Percentiles rank a stretch among this genome's conserved stretches.
Conservation (phyloP, 345 rosid species). For the Aegle marmelos region DNA sequence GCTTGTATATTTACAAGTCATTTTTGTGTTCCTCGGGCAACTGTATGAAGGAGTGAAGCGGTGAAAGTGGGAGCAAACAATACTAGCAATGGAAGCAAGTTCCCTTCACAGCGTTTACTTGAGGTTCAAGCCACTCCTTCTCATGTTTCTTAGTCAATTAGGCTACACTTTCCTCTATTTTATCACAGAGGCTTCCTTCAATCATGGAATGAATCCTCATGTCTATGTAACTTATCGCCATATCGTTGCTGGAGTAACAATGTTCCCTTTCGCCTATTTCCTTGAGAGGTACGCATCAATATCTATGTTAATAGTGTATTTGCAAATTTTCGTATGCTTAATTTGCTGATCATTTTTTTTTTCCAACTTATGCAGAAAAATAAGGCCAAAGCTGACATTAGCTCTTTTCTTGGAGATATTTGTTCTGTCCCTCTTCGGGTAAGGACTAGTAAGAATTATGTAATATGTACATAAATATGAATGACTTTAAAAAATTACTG, state of each 20-base stretch:
- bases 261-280: conserved; percentile 59
- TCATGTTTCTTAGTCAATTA: conserved; percentile 48
- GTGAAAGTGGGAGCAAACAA: background rate
- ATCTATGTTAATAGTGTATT: background rate
- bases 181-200: conserved; percentile 64
- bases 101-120: background rate
- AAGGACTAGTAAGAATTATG: background rate
- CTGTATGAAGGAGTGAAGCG: background rate
- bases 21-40: background rate
- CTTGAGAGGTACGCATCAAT: conserved; percentile 42
- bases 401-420: conserved; percentile 56
- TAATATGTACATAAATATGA: too few species aligned
- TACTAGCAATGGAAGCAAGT: conserved; percentile 7
- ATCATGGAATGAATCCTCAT: conserved; percentile 71
- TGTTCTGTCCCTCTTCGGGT: conserved; percentile 68
- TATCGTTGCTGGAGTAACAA: conserved; percentile 36
- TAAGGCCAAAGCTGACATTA: conserved; percentile 58
- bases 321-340: background rate
- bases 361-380: conserved; percentile 40
- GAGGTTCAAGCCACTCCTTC: conserved; percentile 52
- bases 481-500: background rate
- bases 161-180: conserved; percentile 56
- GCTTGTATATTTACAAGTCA: conserved; percentile 3
- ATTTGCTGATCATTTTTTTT: background rate
- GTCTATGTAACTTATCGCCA: conserved; percentile 67